A percentile compares a stretch with the other conserved stretches of the same genome.
phyloP scores from a whole-genome alignment of 2,329 filamentous ascomycete genomes.

The Teratosphaeria zuluensis region DNA sequence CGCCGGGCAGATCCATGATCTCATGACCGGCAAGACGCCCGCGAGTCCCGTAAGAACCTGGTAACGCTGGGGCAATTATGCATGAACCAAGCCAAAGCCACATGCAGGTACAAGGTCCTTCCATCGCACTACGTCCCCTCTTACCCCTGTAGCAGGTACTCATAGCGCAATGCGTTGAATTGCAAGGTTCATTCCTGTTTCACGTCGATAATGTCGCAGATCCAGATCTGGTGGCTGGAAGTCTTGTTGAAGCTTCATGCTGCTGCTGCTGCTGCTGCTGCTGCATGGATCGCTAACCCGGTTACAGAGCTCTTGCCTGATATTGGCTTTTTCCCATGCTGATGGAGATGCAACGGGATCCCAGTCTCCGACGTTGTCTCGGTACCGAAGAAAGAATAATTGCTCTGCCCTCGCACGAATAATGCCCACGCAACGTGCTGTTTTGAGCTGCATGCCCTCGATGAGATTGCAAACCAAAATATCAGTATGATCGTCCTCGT shows the following conservation, averaged over 20 bases:
- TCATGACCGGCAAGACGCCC: not conserved
- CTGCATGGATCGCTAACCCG: not conserved
- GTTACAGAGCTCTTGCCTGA: not conserved
- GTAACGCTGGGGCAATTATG: not conserved
- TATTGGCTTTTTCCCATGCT: not conserved
- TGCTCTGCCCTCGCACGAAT: no score
- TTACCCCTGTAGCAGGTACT: not conserved
- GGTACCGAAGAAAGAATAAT: not conserved
- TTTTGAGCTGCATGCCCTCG: not conserved
- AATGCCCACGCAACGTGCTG: not conserved
- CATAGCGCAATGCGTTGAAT: not conserved
- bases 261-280: not conserved
- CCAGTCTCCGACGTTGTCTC: not conserved
- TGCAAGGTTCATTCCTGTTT: not conserved
- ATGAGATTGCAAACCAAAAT: not conserved
- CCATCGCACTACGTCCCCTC: not conserved
- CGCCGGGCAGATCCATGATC: not conserved
- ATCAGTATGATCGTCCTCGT: not conserved
- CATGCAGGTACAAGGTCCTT: not conserved
- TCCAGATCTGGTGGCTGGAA: not conserved
- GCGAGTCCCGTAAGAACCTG: not conserved
- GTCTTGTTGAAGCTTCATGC: not conserved
- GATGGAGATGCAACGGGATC: not conserved
- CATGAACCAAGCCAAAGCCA: not conserved
- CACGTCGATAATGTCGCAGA: not conserved